Base-by-base conservation (phyloP, 768 basidiomycete genomes). In the Termitomyces sp. region DNA sequence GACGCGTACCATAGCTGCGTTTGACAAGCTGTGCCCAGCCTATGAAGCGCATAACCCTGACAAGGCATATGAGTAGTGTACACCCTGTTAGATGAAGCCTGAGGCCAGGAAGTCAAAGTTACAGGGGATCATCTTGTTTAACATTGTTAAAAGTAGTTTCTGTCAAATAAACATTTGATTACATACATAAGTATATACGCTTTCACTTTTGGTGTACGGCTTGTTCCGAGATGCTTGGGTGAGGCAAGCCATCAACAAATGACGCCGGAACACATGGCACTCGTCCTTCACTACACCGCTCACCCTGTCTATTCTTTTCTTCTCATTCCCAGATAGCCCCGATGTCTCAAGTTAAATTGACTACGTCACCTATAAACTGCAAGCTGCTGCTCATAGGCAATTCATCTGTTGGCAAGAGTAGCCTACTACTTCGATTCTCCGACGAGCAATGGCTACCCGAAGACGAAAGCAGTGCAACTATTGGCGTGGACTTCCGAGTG, bases 391-490 rank as follows among this genome's bases (percentile, higher is more conserved):
- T 94, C 33, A 93, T 93, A 50, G 90, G 90, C 37, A 92, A 92
- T 66, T 88, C 89, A 10, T 91, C 89, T 3, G 96, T 98, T 15
- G 96, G 96, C 63, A 91, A 94, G 78, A 92, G 89, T 60, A 94
- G 91, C 63, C 76, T 98, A 14, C 70, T 98, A 3, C 75, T 98
- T 9, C 82, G 96, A n/a, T 98, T 98, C 76, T 94, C 94, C 2
- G 95, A 98, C 67, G 91, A 96, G 72, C 90, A 92, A 64, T 98
- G 94, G 87, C 74, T 98, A 19, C 86, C 91, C 7, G 89, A 92
- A 68, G 94, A 95, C 66, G 93, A 94, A 71, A 84, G 86, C 47
- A 90, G 84, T 60, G 87, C 90, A 30, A 92, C 89, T 26, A 91
- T 90, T 64, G 86, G 90, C 9, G 90, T 92, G 1, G 90, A 93